Evolutionary conservation across 1,139 yeast species (phyloP).

Genomic region (Geotrichum klebahnii): DNA sequence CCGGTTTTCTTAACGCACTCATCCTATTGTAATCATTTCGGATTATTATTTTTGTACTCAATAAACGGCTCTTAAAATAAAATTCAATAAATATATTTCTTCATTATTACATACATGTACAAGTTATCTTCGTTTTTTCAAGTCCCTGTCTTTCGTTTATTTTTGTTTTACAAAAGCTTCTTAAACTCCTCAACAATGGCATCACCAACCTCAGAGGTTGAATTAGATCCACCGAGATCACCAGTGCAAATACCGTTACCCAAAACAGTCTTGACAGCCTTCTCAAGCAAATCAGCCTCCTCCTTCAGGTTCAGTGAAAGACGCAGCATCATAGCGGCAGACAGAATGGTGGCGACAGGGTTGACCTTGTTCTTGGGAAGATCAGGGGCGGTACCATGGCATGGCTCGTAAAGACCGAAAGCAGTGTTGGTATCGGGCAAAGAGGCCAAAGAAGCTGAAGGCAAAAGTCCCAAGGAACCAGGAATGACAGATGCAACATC

Average conservation of each 20-base stretch:
- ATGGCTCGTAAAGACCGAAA: conserved; percentile 94
- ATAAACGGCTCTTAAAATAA: too few relatives aligned
- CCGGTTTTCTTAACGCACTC: too few relatives aligned
- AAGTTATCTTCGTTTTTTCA: background rate
- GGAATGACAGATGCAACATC: conserved; percentile 98
- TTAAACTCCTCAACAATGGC: conserved; percentile 75
- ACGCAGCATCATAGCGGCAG: conserved; percentile 96
- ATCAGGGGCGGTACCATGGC: conserved; percentile 98
- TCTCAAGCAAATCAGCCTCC: conserved; percentile 86
- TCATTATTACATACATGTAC: too few relatives aligned
- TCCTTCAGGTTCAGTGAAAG: conserved; percentile 73
- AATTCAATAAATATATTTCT: too few relatives aligned
- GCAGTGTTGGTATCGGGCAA: conserved; percentile 91
- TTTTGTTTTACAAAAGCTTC: conserved; percentile 44
- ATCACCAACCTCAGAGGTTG: conserved; percentile 89
- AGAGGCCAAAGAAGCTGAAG: conserved; percentile 93
- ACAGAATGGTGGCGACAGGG: conserved; percentile 90
- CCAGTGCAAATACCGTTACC: conserved; percentile 86
- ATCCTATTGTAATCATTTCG: too few relatives aligned
- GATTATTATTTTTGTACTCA: too few relatives aligned
- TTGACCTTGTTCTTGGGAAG: conserved; percentile 81
- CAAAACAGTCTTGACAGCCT: conserved; percentile 77
- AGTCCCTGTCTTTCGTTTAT: background rate
- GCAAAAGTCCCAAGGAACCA: conserved; percentile 90
- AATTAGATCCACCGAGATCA: conserved; percentile 75